phyloP scores from a whole-genome alignment of 805 yeast genomes.

The Maudiozyma pseudohumilis region DNA sequence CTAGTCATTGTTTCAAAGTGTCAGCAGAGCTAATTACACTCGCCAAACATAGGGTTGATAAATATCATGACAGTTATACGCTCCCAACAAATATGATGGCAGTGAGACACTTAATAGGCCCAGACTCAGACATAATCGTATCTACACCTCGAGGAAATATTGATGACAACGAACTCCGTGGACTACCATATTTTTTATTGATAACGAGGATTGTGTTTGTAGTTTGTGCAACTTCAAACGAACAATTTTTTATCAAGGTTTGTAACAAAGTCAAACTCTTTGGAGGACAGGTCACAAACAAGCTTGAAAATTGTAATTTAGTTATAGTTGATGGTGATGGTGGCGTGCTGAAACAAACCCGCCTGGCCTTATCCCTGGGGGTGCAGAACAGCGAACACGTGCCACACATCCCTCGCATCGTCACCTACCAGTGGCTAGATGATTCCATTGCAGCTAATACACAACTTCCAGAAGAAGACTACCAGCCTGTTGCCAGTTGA shows the following conservation, averaged over 20 bases:
- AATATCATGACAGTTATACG: conserved; percentile 51
- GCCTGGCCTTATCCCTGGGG: not conserved
- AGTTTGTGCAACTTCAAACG: conserved; percentile 8
- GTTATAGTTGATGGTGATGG: conserved; percentile 31
- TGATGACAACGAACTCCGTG: too few relatives aligned
- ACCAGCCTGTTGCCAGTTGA: not conserved
- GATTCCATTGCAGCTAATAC: conserved; percentile 25
- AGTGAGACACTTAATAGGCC: too few relatives aligned
- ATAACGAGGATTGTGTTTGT: conserved; percentile 29
- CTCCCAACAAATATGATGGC: too few relatives aligned
- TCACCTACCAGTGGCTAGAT: conserved; percentile 31
- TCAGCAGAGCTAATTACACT: conserved; percentile 22
- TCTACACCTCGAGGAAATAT: too few relatives aligned
- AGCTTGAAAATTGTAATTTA: conserved; percentile 28
- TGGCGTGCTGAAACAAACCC: not conserved
- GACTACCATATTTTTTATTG: conserved; percentile 30
- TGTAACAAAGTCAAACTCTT: conserved; percentile 29
- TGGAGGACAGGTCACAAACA: conserved; percentile 35
- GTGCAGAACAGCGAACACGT: not conserved
- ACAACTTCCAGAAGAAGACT: conserved; percentile 29
- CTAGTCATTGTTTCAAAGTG: conserved; percentile 43
- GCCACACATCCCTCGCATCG: conserved; percentile 28
- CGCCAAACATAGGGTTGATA: conserved; percentile 38
- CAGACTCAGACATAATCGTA: too few relatives aligned
- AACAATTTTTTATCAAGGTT: conserved; percentile 9